phyloP scores from a whole-genome alignment of 2,329 filamentous ascomycete species.

The Neurospora sp. region DNA sequence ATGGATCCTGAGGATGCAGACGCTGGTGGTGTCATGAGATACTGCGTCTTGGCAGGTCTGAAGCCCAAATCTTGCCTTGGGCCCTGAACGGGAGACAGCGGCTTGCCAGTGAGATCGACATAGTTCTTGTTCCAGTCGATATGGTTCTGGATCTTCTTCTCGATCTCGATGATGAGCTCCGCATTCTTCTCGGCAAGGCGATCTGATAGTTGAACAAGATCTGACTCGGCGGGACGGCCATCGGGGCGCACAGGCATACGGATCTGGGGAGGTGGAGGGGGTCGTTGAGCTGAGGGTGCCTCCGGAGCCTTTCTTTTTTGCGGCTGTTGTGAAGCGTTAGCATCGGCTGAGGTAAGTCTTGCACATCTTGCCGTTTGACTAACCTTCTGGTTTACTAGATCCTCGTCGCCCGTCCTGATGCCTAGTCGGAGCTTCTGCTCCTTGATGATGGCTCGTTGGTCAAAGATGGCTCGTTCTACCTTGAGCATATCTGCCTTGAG shows the following conservation, averaged over 20 bases:
- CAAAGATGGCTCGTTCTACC: conserved; percentile 68
- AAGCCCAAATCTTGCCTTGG: conserved; percentile 52
- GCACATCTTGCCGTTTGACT: conserved; percentile 20
- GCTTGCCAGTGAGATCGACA: conserved; percentile 77
- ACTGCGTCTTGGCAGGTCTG: conserved; percentile 62
- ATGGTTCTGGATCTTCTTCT: conserved; percentile 79
- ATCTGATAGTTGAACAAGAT: conserved; percentile 68
- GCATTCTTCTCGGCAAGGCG: conserved; percentile 73
- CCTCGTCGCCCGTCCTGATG: conserved; percentile 89
- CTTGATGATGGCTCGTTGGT: conserved; percentile 73
- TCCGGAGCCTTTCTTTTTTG: conserved; percentile 63
- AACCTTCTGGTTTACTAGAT: conserved; percentile 90
- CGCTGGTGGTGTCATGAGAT: conserved; percentile 55
- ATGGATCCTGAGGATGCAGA: conserved; percentile 40
- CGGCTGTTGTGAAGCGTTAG: conserved; percentile 39
- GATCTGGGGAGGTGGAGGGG: conserved; percentile 52
- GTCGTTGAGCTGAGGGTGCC: conserved; percentile 46
- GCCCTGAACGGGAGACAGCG: conserved; percentile 69
- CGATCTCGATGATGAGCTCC: conserved; percentile 70
- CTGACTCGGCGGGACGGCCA: conserved; percentile 62
- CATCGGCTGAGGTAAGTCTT: conserved; percentile 12
- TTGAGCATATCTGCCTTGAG: conserved; percentile 68
- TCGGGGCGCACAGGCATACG: conserved; percentile 62
- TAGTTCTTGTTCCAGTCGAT: conserved; percentile 85
- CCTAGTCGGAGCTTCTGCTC: conserved; percentile 78